A percentile compares a stretch with the other conserved stretches of the same genome.
phyloP scores from a whole-genome alignment of 345 rosid species.

The Balakata baccata region DNA sequence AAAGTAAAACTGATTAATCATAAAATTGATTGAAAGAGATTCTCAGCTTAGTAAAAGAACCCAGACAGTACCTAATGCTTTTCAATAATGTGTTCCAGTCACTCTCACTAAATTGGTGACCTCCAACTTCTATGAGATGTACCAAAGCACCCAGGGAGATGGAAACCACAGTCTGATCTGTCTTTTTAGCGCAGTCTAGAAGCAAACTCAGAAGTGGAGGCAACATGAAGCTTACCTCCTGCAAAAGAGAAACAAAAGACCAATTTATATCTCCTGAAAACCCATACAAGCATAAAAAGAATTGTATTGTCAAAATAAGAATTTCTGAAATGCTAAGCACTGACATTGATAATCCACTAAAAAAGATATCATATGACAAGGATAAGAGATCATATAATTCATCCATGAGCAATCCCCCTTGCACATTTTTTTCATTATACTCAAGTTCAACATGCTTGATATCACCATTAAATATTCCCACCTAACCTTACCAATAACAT shows the following conservation, averaged over 20 bases:
- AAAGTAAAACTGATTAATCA: constrained; percentile 17
- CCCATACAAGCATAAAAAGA: constrained; percentile 3
- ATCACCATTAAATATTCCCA: neutral
- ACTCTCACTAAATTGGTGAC: constrained; percentile 87
- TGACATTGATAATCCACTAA: neutral
- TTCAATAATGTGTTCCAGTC: constrained; percentile 96
- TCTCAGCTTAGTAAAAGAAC: neutral
- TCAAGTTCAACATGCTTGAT: neutral
- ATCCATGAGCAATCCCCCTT: neutral
- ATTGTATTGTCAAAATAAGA: neutral
- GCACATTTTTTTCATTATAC: neutral
- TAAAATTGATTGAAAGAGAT: constrained; percentile 16
- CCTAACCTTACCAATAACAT: no score
- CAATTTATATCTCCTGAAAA: constrained; percentile 12
- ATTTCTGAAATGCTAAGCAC: neutral
- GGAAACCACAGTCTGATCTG: constrained; percentile 96
- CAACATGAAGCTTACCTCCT: constrained; percentile 98
- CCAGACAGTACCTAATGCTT: constrained; percentile 69
- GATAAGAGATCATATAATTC: neutral
- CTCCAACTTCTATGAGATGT: constrained; percentile 98
- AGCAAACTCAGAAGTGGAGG: constrained; percentile 91
- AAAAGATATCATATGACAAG: neutral
- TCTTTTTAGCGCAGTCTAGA: constrained; percentile 90
- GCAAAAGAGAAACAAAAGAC: constrained; percentile 27
- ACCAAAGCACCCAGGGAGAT: constrained; percentile 92